Conservation (phyloP, 164 flowering plant genomes). For the Dillenia turbinata region DNA sequence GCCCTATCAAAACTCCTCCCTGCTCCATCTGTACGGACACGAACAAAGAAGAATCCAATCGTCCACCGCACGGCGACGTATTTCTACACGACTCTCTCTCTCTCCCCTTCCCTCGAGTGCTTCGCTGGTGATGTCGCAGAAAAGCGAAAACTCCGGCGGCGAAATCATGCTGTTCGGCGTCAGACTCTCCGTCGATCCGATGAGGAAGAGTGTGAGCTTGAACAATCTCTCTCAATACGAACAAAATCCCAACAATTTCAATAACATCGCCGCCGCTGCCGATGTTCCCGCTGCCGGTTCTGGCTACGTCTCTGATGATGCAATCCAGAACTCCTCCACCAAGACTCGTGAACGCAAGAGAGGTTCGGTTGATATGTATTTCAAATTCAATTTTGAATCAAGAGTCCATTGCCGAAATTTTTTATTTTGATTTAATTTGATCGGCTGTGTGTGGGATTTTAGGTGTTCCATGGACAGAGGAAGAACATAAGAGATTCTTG, state of each 20-base stretch:
- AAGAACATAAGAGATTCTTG: conserved; percentile 64
- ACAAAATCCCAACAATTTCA: conserved; percentile 25
- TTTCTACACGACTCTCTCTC: too few relatives aligned
- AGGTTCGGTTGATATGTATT: conserved; percentile 36
- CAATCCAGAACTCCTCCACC: conserved; percentile 27
- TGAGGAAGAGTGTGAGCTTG: conserved; percentile 82
- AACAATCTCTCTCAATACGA: conserved; percentile 77
- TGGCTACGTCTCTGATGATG: conserved; percentile 60
- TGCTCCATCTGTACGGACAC: too few relatives aligned
- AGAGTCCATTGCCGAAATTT: not conserved
- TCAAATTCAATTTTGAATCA: not conserved
- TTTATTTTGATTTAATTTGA: not conserved
- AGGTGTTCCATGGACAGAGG: conserved; percentile 86
- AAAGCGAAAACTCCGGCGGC: conserved; percentile 10
- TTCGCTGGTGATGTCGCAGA: too few relatives aligned
- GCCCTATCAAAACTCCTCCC: too few relatives aligned
- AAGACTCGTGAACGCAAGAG: conserved; percentile 65
- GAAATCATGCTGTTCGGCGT: conserved; percentile 91
- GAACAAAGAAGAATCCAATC: too few relatives aligned
- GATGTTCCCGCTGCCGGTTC: conserved; percentile 26
- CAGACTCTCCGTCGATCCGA: conserved; percentile 58
- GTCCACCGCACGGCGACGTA: too few relatives aligned
- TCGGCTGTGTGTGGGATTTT: not conserved
- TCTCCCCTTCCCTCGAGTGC: too few relatives aligned
- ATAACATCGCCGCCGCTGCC: conserved; percentile 11